These are phyloP conservation scores for Hymenoscyphus repandus DNA, from an alignment of 2,329 filamentous ascomycete species.

Conservation along the genomic window DNA sequence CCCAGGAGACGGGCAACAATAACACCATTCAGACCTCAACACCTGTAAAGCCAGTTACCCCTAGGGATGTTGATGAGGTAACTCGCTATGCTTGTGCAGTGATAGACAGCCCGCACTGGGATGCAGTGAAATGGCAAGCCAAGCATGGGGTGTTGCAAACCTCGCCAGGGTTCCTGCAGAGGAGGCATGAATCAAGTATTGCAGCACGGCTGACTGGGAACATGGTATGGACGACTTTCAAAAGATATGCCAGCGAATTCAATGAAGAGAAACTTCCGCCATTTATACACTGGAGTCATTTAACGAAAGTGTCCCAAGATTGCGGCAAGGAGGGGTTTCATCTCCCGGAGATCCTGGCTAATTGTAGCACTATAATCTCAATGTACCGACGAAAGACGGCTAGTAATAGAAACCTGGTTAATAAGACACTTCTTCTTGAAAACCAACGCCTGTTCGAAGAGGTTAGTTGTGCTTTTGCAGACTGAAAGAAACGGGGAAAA, in stretches of 20 bases:
- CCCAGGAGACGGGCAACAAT: background rate
- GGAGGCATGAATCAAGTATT: constrained; percentile 1
- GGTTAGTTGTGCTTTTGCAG: background rate
- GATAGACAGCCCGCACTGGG: constrained; percentile 2
- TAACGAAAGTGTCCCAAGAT: background rate
- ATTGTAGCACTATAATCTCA: constrained; percentile 10
- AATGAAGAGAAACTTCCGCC: constrained; percentile 3
- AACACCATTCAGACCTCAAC: background rate
- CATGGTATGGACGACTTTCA: constrained; percentile 8
- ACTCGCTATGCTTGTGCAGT: background rate
- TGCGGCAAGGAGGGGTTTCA: background rate
- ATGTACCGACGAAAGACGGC: constrained; percentile 12
- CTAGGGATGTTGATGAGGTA: background rate
- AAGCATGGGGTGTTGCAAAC: background rate
- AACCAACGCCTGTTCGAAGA: constrained; percentile 13
- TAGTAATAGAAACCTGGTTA: constrained; percentile 4
- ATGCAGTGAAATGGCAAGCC: constrained; percentile 1
- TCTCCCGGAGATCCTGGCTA: constrained; percentile 12
- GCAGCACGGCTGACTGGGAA: constrained; percentile 6
- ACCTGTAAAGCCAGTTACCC: background rate
- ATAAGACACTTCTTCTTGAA: constrained; percentile 15
- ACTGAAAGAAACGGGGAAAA: background rate
- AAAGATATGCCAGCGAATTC: constrained; percentile 4
- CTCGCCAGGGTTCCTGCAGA: constrained; percentile 6
- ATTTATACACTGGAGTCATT: constrained; percentile 10